Percentiles rank a stretch among this genome's conserved stretches.
Conservation (phyloP, 2,329 filamentous ascomycete species). For the Penicillium sp. region DNA sequence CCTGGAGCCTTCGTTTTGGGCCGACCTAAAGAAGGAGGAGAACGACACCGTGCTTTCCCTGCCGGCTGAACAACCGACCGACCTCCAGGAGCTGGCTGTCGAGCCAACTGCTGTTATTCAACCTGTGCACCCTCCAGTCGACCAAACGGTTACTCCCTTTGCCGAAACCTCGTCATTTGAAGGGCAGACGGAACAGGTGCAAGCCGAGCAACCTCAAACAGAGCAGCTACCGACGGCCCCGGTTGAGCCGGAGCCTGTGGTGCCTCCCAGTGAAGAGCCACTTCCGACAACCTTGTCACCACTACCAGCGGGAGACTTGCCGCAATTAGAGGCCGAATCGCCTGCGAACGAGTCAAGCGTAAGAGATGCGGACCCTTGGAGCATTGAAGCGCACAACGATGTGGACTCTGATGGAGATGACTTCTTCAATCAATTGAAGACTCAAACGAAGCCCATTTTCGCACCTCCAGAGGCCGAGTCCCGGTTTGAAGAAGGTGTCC, state of each 20-base stretch:
- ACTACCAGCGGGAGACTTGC: slow-evolving; percentile 11
- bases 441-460: slow-evolving; percentile 48
- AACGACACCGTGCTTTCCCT: neutral
- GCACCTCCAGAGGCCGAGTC: slow-evolving; percentile 55
- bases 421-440: slow-evolving; percentile 65
- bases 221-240: neutral
- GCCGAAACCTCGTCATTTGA: neutral
- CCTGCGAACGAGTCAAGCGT: slow-evolving; percentile 22
- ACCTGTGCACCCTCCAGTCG: neutral
- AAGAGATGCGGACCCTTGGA: slow-evolving; percentile 49
- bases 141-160: neutral
- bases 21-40: neutral
- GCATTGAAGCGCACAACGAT: slow-evolving; percentile 55
- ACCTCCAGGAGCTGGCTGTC: neutral
- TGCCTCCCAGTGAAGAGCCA: neutral
- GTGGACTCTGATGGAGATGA: slow-evolving; percentile 58
- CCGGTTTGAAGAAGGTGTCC: slow-evolving; percentile 73
- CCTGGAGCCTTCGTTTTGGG: neutral
- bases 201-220: neutral
- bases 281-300: slow-evolving; percentile 3
- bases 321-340: slow-evolving; percentile 11
- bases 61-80: neutral
- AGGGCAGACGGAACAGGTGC: neutral
- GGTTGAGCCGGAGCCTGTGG: neutral
- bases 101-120: slow-evolving; percentile 1